These are phyloP conservation scores for Bretschneidera sinensis DNA, from an alignment of 345 rosid species.

Conservation along the genomic window DNA sequence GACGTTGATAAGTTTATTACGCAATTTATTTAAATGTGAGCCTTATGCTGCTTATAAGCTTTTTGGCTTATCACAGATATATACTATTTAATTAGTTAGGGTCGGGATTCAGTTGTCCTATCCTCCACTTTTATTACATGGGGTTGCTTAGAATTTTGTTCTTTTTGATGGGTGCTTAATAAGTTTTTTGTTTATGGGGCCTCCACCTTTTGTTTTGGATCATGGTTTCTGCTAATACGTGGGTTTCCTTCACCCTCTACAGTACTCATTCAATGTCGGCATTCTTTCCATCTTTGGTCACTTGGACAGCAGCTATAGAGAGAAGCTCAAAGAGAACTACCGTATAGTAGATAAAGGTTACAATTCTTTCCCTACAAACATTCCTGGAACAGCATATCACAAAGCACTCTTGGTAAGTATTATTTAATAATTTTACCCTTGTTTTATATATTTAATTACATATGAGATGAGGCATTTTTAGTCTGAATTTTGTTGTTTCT, in stretches of 20 bases:
- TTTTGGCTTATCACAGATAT: background rate
- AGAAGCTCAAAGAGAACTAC: slow-evolving; percentile 55
- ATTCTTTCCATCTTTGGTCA: slow-evolving; percentile 66
- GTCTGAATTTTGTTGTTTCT: background rate
- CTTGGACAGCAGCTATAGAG: slow-evolving; percentile 43
- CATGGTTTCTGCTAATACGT: slow-evolving; percentile 10
- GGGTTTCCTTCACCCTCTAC: slow-evolving; percentile 19
- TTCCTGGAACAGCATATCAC: slow-evolving; percentile 70
- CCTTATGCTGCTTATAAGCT: background rate
- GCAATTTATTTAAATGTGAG: slow-evolving; percentile 5
- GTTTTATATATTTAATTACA: background rate
- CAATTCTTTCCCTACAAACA: slow-evolving; percentile 65
- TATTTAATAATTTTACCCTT: background rate
- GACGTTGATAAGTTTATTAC: background rate
- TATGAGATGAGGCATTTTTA: too few species aligned
- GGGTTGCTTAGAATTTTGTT: slow-evolving; percentile 7
- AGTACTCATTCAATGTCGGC: slow-evolving; percentile 78
- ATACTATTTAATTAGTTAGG: background rate
- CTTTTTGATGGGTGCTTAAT: slow-evolving; percentile 2
- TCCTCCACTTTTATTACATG: slow-evolving; percentile 1
- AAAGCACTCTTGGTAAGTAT: slow-evolving; percentile 58
- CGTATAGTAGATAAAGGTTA: slow-evolving; percentile 70
- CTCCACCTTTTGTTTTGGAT: slow-evolving; percentile 5
- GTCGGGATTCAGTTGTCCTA: background rate
- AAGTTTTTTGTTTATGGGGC: slow-evolving; percentile 1